Evolutionary conservation across 2,329 filamentous ascomycete species (phyloP).

Genomic region (Xylaria sp.): DNA sequence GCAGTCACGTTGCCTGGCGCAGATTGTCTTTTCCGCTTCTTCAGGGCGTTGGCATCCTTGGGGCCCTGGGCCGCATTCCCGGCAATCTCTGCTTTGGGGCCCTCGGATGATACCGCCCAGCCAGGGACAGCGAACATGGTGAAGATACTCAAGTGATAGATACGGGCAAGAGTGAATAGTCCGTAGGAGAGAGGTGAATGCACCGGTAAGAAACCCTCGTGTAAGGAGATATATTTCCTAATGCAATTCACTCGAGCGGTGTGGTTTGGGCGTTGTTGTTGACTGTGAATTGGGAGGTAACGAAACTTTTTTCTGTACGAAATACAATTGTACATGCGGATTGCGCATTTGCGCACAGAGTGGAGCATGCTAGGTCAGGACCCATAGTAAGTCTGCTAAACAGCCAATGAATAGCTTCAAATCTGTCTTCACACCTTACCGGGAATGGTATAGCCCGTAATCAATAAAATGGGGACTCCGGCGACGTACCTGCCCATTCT

Average conservation of each 20-base stretch:
- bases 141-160: neutral
- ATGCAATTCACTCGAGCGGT: neutral
- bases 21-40: conserved; percentile 52
- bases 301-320: neutral
- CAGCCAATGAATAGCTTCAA: neutral
- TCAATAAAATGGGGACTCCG: neutral
- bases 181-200: neutral
- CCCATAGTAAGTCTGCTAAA: neutral
- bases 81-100: conserved; percentile 62
- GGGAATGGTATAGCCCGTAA: neutral
- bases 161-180: neutral
- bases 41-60: conserved; percentile 30
- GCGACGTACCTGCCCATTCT: neutral
- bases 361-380: neutral
- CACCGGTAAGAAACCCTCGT: neutral
- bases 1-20: conserved; percentile 50
- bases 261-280: neutral
- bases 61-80: conserved; percentile 31
- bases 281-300: neutral
- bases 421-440: neutral
- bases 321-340: neutral
- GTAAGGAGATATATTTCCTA: neutral
- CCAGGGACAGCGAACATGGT: conserved; percentile 64
- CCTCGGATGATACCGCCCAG: conserved; percentile 73
- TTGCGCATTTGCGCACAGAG: neutral